phyloP scores from a whole-genome alignment of 192 early-diverging fungal genomes.

The Coemansia sp. region DNA sequence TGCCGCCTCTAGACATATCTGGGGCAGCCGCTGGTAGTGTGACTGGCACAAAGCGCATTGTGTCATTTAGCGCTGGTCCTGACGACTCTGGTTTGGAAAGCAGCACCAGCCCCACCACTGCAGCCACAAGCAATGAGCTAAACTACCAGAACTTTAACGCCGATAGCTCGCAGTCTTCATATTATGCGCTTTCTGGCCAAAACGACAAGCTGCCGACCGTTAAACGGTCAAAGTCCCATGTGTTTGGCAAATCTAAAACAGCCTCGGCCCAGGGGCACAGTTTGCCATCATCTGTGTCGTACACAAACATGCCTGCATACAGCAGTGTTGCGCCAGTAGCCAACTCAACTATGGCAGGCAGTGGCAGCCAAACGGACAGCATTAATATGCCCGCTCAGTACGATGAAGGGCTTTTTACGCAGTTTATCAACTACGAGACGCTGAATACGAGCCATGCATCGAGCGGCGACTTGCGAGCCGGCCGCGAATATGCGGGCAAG shows the following conservation, averaged over 20 bases:
- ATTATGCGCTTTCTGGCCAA: neutral
- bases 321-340: neutral
- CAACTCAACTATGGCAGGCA: neutral
- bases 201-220: neutral
- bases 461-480: neutral
- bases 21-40: neutral
- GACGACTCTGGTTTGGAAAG: neutral
- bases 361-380: neutral
- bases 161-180: neutral
- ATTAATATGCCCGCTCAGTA: slow-evolving; percentile 1
- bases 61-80: neutral
- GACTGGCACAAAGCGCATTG: neutral
- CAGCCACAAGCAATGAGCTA: neutral
- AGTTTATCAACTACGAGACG: slow-evolving; percentile 36
- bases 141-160: neutral
- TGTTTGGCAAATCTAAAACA: slow-evolving; percentile 7
- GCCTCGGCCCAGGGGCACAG: neutral
- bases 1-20: neutral
- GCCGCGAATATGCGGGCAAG: neutral
- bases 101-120: neutral
- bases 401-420: slow-evolving; percentile 40
- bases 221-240: slow-evolving; percentile 26
- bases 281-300: neutral
- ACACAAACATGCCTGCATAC: slow-evolving; percentile 1
- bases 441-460: neutral